Conservation (phyloP, 495 filamentous ascomycete genomes). For the Bacidia gigantensis region DNA sequence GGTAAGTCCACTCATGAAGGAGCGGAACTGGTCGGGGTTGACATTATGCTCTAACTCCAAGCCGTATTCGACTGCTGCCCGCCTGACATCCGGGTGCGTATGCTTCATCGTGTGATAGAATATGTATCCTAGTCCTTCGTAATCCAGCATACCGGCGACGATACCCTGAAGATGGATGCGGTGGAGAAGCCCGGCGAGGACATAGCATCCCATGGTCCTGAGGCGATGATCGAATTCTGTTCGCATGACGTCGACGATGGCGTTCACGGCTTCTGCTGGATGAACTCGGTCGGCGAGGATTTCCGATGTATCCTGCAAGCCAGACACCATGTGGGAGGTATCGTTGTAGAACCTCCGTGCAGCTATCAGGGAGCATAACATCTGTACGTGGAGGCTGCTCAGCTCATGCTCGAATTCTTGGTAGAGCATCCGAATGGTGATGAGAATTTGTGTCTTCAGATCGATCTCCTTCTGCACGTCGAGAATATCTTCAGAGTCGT, state of each 20-base stretch:
- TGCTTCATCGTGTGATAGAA: constrained; percentile 45
- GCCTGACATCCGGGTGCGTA: constrained; percentile 62
- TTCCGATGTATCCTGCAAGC: constrained; percentile 43
- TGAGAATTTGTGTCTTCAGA: constrained; percentile 69
- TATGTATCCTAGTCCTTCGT: constrained; percentile 21
- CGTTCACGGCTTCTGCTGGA: constrained; percentile 31
- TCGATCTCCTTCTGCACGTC: constrained; percentile 48
- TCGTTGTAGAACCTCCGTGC: constrained; percentile 43
- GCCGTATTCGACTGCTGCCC: constrained; percentile 64
- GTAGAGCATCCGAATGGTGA: constrained; percentile 67
- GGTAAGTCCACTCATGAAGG: constrained; percentile 43
- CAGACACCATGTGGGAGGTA: constrained; percentile 41
- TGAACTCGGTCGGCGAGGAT: constrained; percentile 36
- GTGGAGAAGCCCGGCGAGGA: constrained; percentile 35
- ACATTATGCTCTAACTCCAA: constrained; percentile 58
- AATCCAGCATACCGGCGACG: neutral
- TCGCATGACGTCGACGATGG: constrained; percentile 35
- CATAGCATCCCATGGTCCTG: constrained; percentile 42
- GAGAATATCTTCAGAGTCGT: constrained; percentile 28
- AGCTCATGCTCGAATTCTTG: constrained; percentile 51
- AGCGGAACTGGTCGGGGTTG: constrained; percentile 51
- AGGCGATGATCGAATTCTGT: constrained; percentile 22
- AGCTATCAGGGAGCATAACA: constrained; percentile 52
- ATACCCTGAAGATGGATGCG: constrained; percentile 22
- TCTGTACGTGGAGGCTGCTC: constrained; percentile 46